Conservation (phyloP, 2,329 filamentous ascomycete genomes). For the Aureobasidium leucospermi region DNA sequence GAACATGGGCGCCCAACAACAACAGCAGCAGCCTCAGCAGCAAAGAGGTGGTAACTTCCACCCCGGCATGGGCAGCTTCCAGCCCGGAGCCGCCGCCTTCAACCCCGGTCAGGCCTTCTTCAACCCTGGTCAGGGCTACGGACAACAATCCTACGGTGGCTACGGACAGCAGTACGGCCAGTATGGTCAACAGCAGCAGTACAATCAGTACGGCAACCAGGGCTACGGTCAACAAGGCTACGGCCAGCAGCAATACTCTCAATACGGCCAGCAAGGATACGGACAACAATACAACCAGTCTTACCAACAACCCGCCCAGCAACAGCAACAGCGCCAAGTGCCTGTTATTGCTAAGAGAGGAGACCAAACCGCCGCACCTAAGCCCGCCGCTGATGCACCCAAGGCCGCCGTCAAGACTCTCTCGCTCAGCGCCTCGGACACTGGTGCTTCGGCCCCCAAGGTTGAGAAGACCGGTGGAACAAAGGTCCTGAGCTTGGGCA, state of each 20-base stretch:
- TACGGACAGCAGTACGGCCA: conserved; percentile 20
- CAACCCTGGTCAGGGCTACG: conserved; percentile 26
- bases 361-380: conserved; percentile 41
- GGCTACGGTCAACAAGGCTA: conserved; percentile 29
- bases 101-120: conserved; percentile 31
- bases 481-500: conserved; percentile 67
- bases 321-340: conserved; percentile 42
- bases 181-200: conserved; percentile 21
- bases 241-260: conserved; percentile 21
- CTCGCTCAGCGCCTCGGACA: conserved; percentile 44
- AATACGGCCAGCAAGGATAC: conserved; percentile 18
- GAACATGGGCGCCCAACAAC: conserved; percentile 22
- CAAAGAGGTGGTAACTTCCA: conserved; percentile 21
- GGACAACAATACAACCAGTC: conserved; percentile 25
- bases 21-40: neutral
- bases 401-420: conserved; percentile 49
- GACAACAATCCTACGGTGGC: conserved; percentile 28
- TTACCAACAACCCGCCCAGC: conserved; percentile 39
- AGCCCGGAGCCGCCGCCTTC: conserved; percentile 30
- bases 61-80: conserved; percentile 24
- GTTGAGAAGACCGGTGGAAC: conserved; percentile 44
- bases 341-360: conserved; percentile 59
- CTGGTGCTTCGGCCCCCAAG: conserved; percentile 47
- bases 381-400: conserved; percentile 43
- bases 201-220: conserved; percentile 25